phyloP scores from a whole-genome alignment of 495 filamentous ascomycete species.

The Clohesyomyces aquaticus region DNA sequence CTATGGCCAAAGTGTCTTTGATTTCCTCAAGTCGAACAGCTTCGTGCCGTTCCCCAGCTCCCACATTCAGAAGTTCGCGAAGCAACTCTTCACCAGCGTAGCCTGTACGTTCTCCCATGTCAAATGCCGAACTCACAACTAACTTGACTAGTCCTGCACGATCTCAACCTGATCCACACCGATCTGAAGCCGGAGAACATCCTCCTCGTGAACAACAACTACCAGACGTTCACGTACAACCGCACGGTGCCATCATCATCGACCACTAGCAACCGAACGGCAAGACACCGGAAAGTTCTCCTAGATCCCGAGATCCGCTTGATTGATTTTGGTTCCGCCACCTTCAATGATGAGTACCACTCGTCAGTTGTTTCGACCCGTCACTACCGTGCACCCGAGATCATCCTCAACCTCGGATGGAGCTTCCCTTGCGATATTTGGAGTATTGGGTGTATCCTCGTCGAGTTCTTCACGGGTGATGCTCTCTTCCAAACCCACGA shows the following conservation, averaged over 20 bases:
- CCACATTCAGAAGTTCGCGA: conserved; percentile 95
- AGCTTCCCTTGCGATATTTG: conserved; percentile 97
- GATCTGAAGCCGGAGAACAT: conserved; percentile 99
- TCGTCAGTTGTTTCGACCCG: conserved; percentile 95
- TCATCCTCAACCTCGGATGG: conserved; percentile 96
- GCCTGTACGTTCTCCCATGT: conserved; percentile 70
- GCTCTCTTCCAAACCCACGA: conserved; percentile 98
- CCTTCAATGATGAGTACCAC: conserved; percentile 98
- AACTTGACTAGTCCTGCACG: conserved; percentile 76
- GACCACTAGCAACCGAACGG: conserved; percentile 70
- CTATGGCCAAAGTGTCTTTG: conserved; percentile 94
- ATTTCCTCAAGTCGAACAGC: conserved; percentile 91
- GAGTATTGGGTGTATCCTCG: conserved; percentile 98
- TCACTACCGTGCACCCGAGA: conserved; percentile 95
- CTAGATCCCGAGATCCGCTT: conserved; percentile 95
- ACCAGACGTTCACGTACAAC: conserved; percentile 97
- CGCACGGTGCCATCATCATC: conserved; percentile 92
- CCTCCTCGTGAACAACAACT: conserved; percentile 82
- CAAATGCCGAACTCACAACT: conserved; percentile 38
- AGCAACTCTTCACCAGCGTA: conserved; percentile 95
- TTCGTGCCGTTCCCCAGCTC: conserved; percentile 99
- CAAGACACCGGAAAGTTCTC: conserved; percentile 82
- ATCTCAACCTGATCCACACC: conserved; percentile 96
- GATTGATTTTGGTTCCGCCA: conserved; percentile 97
- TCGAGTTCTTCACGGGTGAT: conserved; percentile 99